phyloP scores from a whole-genome alignment of 257 asterid species.

The Jaltomata sinuosa region DNA sequence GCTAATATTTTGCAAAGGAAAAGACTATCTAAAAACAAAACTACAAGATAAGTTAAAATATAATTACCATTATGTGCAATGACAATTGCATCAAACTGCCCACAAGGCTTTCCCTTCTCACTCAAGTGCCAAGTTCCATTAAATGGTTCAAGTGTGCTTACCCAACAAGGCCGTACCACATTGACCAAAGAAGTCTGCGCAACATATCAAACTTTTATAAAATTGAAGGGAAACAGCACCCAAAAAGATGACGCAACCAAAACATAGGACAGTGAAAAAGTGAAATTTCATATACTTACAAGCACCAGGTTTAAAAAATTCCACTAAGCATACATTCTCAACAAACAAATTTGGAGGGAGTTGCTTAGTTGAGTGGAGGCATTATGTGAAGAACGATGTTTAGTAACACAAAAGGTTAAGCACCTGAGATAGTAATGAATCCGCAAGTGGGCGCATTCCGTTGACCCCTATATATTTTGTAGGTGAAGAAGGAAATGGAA shows the following conservation, averaged over 20 bases:
- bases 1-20: background rate
- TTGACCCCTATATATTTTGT: constrained; percentile 63
- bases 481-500: constrained; percentile 46
- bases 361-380: background rate
- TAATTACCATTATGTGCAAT: constrained; percentile 87
- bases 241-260: background rate
- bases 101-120: constrained; percentile 78
- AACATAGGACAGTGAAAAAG: background rate
- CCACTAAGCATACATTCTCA: background rate
- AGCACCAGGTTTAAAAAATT: background rate
- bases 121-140: constrained; percentile 88
- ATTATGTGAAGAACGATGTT: background rate
- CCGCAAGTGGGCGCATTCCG: constrained; percentile 93
- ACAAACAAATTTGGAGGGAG: background rate
- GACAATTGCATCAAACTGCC: constrained; percentile 80
- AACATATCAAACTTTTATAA: constrained; percentile 1
- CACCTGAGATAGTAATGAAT: constrained; percentile 75
- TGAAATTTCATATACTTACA: background rate
- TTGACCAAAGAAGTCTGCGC: constrained; percentile 62
- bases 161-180: constrained; percentile 88
- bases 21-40: background rate
- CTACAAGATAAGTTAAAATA: background rate
- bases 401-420: background rate
- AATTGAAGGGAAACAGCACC: background rate
- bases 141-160: constrained; percentile 72